Base-by-base conservation (phyloP, 2,329 filamentous ascomycete species). In the Fusarium sp. region DNA sequence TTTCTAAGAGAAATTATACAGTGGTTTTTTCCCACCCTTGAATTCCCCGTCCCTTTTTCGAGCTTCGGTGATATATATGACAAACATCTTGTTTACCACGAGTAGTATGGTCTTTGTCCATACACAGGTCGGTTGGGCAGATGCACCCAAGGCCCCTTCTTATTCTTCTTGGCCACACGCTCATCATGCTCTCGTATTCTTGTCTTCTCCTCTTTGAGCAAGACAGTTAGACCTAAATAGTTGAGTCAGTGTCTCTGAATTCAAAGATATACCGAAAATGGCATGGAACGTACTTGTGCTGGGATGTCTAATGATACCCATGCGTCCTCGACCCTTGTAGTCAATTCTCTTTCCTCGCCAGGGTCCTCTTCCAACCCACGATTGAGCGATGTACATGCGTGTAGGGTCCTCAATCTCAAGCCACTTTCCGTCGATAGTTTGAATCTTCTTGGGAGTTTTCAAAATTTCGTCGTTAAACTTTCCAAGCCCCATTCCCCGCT, bases 141-240 rank as follows among this genome's bases (percentile, higher is more conserved):
- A 75, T 94, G 93, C 14, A 92, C 88, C 95, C 95, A 98, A 18
- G 95, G 89, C 69, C 93, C 92, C 66, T 90, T 87, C 76, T 90
- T 90, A 57, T 87, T 85, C 79, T 92, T 87, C 84, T 93, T 95
- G 73, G 90, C 90, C 77, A 93, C 86, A 62, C 90, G 89, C 77
- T 98, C 94, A 61, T 93, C 85, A 76, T 91, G 88, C 78, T 94
- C 87, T 65, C 96, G 88, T 76, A 98, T 90, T 57, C 94, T 87
- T 8, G 96, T 97, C 80, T 92, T 92, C 80, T 98, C 94, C 79
- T 99, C 96, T 83, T 98, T 99, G 77, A 99, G 83, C 16, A 97
- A 80, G 37, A 99, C 82, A 0, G 91, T 90, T 65, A 98, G 87
- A 71, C 87, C 93, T 94, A 73, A 25, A 20, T n/a, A 40, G 41